Base-by-base conservation (phyloP, 768 basidiomycete species). In the Lentinula boryana region DNA sequence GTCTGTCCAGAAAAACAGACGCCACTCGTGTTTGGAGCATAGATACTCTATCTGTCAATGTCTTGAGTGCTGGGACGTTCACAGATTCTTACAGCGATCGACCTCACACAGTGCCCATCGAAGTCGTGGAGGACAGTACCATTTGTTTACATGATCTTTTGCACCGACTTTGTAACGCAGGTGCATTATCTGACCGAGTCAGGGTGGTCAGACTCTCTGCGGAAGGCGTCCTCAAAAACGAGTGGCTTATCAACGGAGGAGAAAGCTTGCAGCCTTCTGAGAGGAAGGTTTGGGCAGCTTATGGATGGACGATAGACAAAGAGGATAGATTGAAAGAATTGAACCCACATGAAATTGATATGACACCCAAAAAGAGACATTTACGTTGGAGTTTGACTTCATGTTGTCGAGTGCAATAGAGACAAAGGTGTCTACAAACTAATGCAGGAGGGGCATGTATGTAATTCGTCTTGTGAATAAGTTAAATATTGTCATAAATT, bases 151-250 rank as follows among this genome's bases (percentile, higher is more conserved):
- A 21, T 15, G 4, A n/a, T 9, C 31, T 13, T 5, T 5, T 56
- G 5, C 21, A 56, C 13, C 15, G 4, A 23, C 40, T 56, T 15
- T 56, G 55, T n/a, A 15, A n/a, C 21, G 15, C n/a, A 18, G 55
- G 55, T 18, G 55, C 55, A n/a, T 31, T 56, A 32, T 56, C 55
- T 23, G 55, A n/a, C 23, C 55, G 55, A 41, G 40, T 56, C 18
- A n/a, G 40, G 13, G 23, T 40, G 3, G 55, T 41, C 4, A 21
- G 38, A 4, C 23, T 56, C 15, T n/a, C 55, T 10, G 21, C 27
- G 23, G 38, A 56, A 21, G 38, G 55, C 23, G 55, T 41, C 4
- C 18, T 56, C 13, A 15, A 56, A 43, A 38, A 23, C 55, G 36
- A 56, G 18, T 56, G 55, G 55, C 27, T 40, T 3, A 56, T 56